Evolutionary conservation across 2,329 filamentous ascomycete species (phyloP).

Genomic region (Clarireedia hainanense): DNA sequence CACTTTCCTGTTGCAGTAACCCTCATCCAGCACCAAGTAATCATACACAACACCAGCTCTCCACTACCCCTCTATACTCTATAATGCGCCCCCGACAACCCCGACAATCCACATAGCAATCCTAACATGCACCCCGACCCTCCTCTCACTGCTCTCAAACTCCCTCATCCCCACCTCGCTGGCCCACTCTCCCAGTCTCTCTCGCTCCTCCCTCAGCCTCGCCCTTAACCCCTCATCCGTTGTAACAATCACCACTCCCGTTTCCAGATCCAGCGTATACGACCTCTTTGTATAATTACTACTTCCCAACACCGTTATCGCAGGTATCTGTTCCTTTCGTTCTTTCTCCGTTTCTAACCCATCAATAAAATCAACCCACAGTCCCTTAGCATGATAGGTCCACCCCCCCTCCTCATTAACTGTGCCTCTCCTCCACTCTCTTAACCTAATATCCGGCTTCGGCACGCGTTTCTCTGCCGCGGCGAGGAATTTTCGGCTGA

Average conservation of each 20-base stretch:
- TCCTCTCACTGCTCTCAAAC: conserved; percentile 71
- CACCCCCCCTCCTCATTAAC: conserved; percentile 77
- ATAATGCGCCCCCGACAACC: conserved; percentile 81
- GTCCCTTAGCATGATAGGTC: conserved; percentile 96
- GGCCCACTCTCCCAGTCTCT: conserved; percentile 71
- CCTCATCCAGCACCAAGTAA: not conserved
- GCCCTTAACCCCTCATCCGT: conserved; percentile 62
- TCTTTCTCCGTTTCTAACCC: not conserved
- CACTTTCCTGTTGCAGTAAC: too few relatives aligned
- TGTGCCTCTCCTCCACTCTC: conserved; percentile 81
- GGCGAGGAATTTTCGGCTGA: conserved; percentile 72
- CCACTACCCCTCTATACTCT: conserved; percentile 14
- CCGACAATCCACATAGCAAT: conserved; percentile 92
- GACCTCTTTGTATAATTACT: conserved; percentile 94
- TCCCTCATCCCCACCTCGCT: conserved; percentile 63
- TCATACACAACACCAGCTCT: not conserved
- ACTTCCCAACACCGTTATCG: conserved; percentile 61
- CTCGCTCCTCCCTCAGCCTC: conserved; percentile 70
- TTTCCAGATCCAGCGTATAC: conserved; percentile 87
- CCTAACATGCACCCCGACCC: conserved; percentile 77
- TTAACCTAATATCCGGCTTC: conserved; percentile 51
- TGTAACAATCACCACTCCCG: conserved; percentile 80
- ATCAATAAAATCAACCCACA: conserved; percentile 67
- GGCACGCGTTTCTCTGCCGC: conserved; percentile 27
- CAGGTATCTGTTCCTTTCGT: not conserved